Evolutionary conservation across 2,329 filamentous ascomycete genomes (phyloP), one percentile per base, ranked within the genome.

Genomic region (Claviceps sp.): DNA sequence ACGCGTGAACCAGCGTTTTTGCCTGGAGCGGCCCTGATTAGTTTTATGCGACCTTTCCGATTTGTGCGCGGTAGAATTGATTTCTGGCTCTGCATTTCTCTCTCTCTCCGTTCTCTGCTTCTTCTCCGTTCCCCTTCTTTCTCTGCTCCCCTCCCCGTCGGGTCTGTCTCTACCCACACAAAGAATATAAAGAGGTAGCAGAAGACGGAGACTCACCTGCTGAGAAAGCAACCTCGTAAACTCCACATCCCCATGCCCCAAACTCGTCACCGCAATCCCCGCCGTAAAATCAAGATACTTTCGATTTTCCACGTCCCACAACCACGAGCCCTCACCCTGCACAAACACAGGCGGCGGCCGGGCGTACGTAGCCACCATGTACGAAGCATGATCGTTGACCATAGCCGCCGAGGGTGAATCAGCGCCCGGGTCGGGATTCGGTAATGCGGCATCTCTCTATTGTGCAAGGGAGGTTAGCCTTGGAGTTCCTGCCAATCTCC

Each of bases 331-430:
- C 64, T 89, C 74, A 57, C 90, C 93, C 66, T 84, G 87, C 54
- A 89, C 82, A 67, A 98, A 96, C 63, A 97, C 87, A 2, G 89
- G 89, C 45, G 86, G 78, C 48, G 93, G 91, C 26, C 93, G 87
- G 50, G 89, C 82, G 69, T 98, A 98, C 50, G 93, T 98, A 2
- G 89, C 85, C 30, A 98, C 87, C 91, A 98, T 97, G 70, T 83
- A 97, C 3, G 87, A 85, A 36, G 83, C 77, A 61, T 89, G 82
- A 55, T 87, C 80, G 58, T 81, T 76, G 57, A 95, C 80, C 54
- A 95, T 77, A 34, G 82, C 77, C 37, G 82, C 79, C 57, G 87
- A 94, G 60, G 81, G 72, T 1, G 89, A 93, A 67, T 89, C 84
- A 47, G 78, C 61, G 14, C 81, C 63, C 38, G 89, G 88, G 62